Conservation (phyloP, 331 rosid genomes). For the Pyracantha coccinea region DNA sequence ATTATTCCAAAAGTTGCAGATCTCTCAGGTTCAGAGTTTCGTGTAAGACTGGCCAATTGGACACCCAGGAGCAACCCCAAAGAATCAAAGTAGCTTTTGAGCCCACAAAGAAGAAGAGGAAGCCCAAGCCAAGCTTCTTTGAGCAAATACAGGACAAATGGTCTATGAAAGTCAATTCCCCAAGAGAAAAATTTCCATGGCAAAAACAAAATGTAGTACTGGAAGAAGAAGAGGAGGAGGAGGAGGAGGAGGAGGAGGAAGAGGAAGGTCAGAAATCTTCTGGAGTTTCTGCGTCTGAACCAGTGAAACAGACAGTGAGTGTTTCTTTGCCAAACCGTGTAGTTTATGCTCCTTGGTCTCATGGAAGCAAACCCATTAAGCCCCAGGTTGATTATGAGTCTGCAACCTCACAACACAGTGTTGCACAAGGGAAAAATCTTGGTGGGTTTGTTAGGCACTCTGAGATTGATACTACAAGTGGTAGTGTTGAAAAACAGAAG, state of each 20-base stretch:
- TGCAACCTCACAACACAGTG: slow-evolving; percentile 8
- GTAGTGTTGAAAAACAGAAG: slow-evolving; percentile 11
- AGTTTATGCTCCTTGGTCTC: slow-evolving; percentile 62
- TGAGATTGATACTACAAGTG: neutral
- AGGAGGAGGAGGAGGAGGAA: slow-evolving; percentile 6
- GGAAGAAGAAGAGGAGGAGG: slow-evolving; percentile 10
- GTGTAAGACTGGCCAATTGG: slow-evolving; percentile 32
- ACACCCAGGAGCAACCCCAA: slow-evolving; percentile 29
- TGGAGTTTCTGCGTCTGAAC: neutral
- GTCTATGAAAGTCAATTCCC: slow-evolving; percentile 52
- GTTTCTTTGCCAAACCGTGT: slow-evolving; percentile 26
- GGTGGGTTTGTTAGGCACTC: neutral
- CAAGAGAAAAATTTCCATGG: slow-evolving; percentile 74
- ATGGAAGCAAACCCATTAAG: slow-evolving; percentile 24
- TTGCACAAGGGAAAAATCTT: neutral
- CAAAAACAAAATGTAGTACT: slow-evolving; percentile 12
- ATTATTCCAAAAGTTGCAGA: neutral
- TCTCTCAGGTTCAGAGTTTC: slow-evolving; percentile 39
- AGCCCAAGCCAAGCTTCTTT: slow-evolving; percentile 65
- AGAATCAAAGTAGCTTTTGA: slow-evolving; percentile 35
- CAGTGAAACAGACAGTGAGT: slow-evolving; percentile 24
- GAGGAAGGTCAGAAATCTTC: slow-evolving; percentile 8
- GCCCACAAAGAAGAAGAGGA: slow-evolving; percentile 39
- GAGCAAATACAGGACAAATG: slow-evolving; percentile 71
- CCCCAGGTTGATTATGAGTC: slow-evolving; percentile 17